Base-by-base conservation (phyloP, 495 filamentous ascomycete genomes). In the Arthonia radiata region DNA sequence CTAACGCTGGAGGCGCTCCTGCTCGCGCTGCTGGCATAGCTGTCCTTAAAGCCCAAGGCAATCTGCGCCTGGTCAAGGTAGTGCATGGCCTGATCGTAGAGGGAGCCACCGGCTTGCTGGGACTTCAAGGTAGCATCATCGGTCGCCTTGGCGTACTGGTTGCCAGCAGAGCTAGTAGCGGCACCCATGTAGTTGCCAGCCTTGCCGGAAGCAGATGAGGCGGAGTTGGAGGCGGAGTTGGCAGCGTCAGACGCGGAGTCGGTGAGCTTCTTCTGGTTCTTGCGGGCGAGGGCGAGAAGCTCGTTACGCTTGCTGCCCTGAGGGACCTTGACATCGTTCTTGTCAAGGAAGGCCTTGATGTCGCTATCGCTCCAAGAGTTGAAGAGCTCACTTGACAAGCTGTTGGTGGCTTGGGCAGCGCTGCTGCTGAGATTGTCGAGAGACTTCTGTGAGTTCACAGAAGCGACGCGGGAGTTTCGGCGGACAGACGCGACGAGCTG, bases 241-340 rank as follows among this genome's bases (percentile, higher is more conserved):
- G 38, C 45, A 11, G 40, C 37, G 10, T 35, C 29, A 6, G 38
- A 44, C 8, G 62, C 56, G 27, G 61, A 71, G 32, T 83, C 67
- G 13, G 70, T 52, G 30, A 91, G 53, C 26, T 67, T 58, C 24
- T 69, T 63, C 26, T 77, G 77, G 55, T 93, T 61, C 57, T 90
- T 89, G 39, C 86, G 77, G 28, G 81, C 78, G 26, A 94, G 66
- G 26, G 86, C 80, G 25, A 86, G 50, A 11, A 94, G 64, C 43
- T 94, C 83, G 48, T 93, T 92, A 31, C 67, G 56, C 54, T 57
- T 80, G 36, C 73, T 82, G 15, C 86, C 83, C 47, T 94, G 86
- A 4, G 83, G 83, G 16, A 92, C 72, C 52, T 61, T 61, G 39
- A 75, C 57, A n/a, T 53, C 55, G 35, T 81, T 67, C 49, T 74